Percentiles rank a stretch among this genome's conserved stretches.
Conservation (phyloP, 148 eudicot genomes). For the Heliamphora exappendiculata region DNA sequence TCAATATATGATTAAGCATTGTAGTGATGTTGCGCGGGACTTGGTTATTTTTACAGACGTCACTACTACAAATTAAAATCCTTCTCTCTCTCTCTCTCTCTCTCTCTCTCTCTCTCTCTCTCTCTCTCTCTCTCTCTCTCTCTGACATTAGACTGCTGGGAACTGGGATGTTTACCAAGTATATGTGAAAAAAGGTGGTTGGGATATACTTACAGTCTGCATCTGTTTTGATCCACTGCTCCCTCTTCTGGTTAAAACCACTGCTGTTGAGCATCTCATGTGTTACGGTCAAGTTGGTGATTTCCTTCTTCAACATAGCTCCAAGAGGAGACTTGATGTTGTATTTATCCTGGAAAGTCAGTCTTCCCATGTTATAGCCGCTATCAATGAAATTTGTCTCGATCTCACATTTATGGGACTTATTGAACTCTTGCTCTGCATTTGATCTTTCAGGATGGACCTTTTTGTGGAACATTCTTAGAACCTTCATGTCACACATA, state of each 20-base stretch:
- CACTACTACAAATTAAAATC: neutral
- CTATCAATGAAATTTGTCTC: constrained; percentile 11
- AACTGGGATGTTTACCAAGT: neutral
- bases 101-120: no score
- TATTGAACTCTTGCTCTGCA: constrained; percentile 20
- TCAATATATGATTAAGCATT: no score
- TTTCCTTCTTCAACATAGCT: constrained; percentile 16
- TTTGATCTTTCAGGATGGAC: constrained; percentile 40
- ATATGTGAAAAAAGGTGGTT: neutral
- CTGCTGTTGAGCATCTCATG: constrained; percentile 15
- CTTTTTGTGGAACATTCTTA: constrained; percentile 37
- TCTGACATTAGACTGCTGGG: neutral
- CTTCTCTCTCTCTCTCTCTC: no score
- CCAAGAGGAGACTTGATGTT: constrained; percentile 16
- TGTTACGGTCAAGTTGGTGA: constrained; percentile 10
- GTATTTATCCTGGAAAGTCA: constrained; percentile 13
- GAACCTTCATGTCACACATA: constrained; percentile 19
- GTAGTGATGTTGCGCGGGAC: no score
- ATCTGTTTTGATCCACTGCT: constrained; percentile 75
- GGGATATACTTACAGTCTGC: constrained; percentile 59
- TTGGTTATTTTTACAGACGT: neutral
- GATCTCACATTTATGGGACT: constrained; percentile 11
- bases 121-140: no score
- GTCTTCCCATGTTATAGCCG: constrained; percentile 9
- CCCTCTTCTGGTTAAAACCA: constrained; percentile 20